phyloP scores from a whole-genome alignment of 805 yeast genomes.

The Jamesozyma hellenica region DNA sequence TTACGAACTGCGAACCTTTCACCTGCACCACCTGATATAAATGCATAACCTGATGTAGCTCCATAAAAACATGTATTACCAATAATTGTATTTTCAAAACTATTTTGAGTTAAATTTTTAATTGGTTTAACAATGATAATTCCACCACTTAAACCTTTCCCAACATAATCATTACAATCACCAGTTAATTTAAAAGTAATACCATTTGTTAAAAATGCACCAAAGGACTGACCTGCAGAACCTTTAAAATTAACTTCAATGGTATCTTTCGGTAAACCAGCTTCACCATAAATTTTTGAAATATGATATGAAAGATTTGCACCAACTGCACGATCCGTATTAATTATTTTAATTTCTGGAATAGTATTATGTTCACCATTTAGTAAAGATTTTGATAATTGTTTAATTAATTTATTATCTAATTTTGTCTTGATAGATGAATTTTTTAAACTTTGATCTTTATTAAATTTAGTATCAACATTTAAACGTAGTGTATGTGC shows the following conservation, averaged over 20 bases:
- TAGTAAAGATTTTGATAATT: constrained; percentile 88
- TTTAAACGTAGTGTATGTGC: constrained; percentile 96
- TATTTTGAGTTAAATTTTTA: constrained; percentile 68
- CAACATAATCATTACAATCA: constrained; percentile 96
- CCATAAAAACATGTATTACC: constrained; percentile 98
- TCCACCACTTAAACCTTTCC: constrained; percentile 96
- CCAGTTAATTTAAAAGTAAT: constrained; percentile 91
- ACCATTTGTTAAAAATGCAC: constrained; percentile 95
- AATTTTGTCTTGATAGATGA: constrained; percentile 73
- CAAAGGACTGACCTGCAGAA: constrained; percentile 96
- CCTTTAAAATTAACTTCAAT: constrained; percentile 87
- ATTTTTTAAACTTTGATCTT: background rate
- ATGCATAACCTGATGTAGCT: constrained; percentile 91
- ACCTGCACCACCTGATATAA: constrained; percentile 94
- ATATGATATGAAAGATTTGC: constrained; percentile 89
- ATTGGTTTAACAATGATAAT: constrained; percentile 89
- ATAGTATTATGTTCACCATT: constrained; percentile 93
- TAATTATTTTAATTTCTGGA: constrained; percentile 77
- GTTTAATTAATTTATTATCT: constrained; percentile 93
- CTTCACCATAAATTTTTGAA: constrained; percentile 86
- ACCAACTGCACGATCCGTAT: constrained; percentile 95
- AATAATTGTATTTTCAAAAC: constrained; percentile 90
- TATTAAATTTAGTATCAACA: constrained; percentile 71
- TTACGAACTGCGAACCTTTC: constrained; percentile 97
- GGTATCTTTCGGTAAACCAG: constrained; percentile 91